Conservation (phyloP, 306 rosid genomes). For the Lathyrus sativus region DNA sequence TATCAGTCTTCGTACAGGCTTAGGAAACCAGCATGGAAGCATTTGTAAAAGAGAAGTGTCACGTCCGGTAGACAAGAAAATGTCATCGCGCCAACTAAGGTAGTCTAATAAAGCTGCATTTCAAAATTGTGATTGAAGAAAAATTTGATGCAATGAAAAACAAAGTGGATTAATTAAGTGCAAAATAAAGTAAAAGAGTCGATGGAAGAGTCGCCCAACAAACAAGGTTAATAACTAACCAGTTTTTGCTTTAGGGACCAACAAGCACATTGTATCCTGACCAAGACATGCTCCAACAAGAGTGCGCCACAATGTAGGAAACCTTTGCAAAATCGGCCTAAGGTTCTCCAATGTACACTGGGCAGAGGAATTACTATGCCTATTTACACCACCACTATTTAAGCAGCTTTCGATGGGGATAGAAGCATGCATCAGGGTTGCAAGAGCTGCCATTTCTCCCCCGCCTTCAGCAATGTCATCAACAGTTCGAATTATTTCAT, state of each 20-base stretch:
- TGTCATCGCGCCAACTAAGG: constrained; percentile 80
- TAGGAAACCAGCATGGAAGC: constrained; percentile 97
- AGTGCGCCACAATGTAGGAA: constrained; percentile 85
- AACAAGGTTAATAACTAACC: constrained; percentile 57
- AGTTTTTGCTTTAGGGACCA: constrained; percentile 63
- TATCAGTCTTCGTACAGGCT: constrained; percentile 77
- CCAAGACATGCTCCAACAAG: constrained; percentile 82
- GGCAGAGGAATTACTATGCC: constrained; percentile 74
- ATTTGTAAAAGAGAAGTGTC: constrained; percentile 93
- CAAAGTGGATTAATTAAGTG: constrained; percentile 29
- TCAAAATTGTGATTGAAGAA: constrained; percentile 29
- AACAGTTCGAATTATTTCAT: constrained; percentile 88
- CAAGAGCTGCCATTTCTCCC: constrained; percentile 94
- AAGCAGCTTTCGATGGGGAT: constrained; percentile 78
- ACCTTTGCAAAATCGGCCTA: constrained; percentile 77
- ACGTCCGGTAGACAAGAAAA: constrained; percentile 80
- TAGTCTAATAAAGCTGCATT: constrained; percentile 73
- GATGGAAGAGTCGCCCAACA: constrained; percentile 21
- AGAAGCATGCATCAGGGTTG: constrained; percentile 86
- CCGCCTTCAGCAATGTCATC: constrained; percentile 99
- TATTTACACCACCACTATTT: constrained; percentile 78
- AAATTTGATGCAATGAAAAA: constrained; percentile 9
- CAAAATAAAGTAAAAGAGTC: constrained; percentile 15
- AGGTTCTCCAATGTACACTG: constrained; percentile 97
- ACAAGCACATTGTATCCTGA: constrained; percentile 61